Evolutionary conservation across 371 early-diverging fungal species (phyloP), one percentile per base, ranked within the genome.

Genomic region (Circinella umbellata): DNA sequence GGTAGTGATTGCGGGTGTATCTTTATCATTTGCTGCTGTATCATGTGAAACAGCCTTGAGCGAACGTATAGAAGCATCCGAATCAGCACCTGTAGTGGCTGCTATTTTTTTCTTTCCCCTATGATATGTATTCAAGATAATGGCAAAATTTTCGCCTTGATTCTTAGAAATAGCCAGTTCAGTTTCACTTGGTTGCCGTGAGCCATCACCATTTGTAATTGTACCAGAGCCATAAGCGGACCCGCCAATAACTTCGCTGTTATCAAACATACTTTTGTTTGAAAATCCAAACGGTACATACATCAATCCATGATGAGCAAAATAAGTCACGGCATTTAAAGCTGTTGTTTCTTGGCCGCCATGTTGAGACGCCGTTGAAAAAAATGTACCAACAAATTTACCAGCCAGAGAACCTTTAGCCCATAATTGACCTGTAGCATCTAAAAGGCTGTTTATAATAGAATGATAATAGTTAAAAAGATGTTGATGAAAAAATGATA

Each of bases 271-370:
- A 35, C 64, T 61, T 2, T 83, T 69, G 68, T 80, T 83, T 14
- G 82, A 75, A 63, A 80, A 90, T 6, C 93, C 93, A 64, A 93
- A 76, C 4, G 95, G 94, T 13, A 95, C 92, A 68, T 87, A 95
- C 59, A 87, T 77, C 69, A 95, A 84, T 6, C 95, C 96, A 69
- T 92, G 94, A 78, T 95, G 95, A 17, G 85, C 89, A 59, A 94
- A 85, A 66, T 86, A 88, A 14, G 91, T 82, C 38, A 96, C 60
- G 47, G 90, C 81, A 18, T 90, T 86, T n/a, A 86, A 76, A 5
- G 89, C 89, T 1, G 94, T 93, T 7, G 92, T 89, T 74, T 95
- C 95, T 70, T 92, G 91, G 9, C 95, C 95, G 61, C 94, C 94
- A 69, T 88, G 88, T 74, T 81, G 84, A 51, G 89, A 81, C 3